Base-by-base conservation (phyloP, 139 green algal species). In the Chlorella sp. region DNA sequence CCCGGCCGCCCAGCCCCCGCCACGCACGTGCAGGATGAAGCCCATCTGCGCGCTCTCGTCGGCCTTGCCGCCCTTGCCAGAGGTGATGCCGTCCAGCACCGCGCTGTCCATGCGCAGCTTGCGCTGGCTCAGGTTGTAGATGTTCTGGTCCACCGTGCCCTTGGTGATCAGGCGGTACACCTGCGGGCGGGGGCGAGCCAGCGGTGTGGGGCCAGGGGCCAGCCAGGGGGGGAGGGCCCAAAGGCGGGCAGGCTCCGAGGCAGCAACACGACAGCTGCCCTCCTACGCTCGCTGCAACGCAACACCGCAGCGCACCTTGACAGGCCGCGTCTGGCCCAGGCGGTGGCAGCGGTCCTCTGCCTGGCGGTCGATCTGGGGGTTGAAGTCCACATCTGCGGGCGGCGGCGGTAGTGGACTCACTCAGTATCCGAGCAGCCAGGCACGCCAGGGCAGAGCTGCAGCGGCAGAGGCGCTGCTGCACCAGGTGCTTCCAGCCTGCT, bases 151-250 rank as follows among this genome's bases (percentile, higher is more conserved):
- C 62, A 98, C 96, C 1, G 91, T 97, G 56, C 72, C 85, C 58
- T 90, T 88, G 9, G 94, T 92, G 76, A 99, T 92, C 73, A 99
- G 85, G 64, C 96, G 94, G 91, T 98, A 95, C 64, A 99, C 94
- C 79, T 84, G 79, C 74, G 28, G 19, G 4, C 4, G 8, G 26
- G 38, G 34, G 54, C 34, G 2, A 54, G 46, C 20, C 3, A 19
- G 20, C 44, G 7, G 46, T 8, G 46, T 0, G 28, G 44, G 43
- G 72, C 1, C 3, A 28, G 72, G 43, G 41, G 20, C 7, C 6
- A 43, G 72, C 20, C 3, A 9, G 3, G 7, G 72, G n/a, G n/a
- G n/a, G n/a, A n/a, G n/a, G n/a, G n/a, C n/a, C n/a, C n/a, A n/a
- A n/a, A n/a, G n/a, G n/a, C 28, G 72, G 43, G 64, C 64, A 40